These are phyloP conservation scores for Remersonia thermophila DNA, from an alignment of 2,329 filamentous ascomycete species.

Conservation along the genomic window DNA sequence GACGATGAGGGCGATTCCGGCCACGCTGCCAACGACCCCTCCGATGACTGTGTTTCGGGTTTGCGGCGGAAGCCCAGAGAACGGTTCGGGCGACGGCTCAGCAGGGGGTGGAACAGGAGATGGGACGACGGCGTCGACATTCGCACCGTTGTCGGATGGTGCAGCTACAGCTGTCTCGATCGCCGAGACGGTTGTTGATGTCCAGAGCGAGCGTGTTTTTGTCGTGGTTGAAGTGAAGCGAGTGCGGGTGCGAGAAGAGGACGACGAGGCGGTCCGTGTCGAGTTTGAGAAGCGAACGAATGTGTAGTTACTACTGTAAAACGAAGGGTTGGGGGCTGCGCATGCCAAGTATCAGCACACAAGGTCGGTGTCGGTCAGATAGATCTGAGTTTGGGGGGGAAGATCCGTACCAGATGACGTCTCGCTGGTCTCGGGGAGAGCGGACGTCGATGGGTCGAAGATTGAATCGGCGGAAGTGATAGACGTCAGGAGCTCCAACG, in stretches of 20 bases:
- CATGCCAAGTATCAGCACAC: constrained; percentile 4
- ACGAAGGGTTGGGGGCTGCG: constrained; percentile 10
- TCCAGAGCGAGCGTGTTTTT: constrained; percentile 5
- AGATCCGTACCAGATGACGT: constrained; percentile 13
- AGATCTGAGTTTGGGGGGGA: not conserved
- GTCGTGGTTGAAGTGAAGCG: constrained; percentile 22
- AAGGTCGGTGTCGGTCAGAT: no score
- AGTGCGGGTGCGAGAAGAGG: constrained; percentile 11
- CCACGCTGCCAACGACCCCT: constrained; percentile 44
- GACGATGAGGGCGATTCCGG: constrained; percentile 44
- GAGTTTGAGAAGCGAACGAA: constrained; percentile 18
- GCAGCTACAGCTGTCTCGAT: constrained; percentile 16
- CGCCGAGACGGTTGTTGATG: constrained; percentile 23
- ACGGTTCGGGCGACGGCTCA: constrained; percentile 14
- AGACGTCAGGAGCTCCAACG: constrained; percentile 22
- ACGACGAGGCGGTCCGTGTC: constrained; percentile 12
- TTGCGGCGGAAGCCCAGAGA: constrained; percentile 17
- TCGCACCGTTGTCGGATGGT: constrained; percentile 7
- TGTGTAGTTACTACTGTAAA: constrained; percentile 19
- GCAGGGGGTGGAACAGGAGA: constrained; percentile 16
- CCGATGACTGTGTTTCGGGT: constrained; percentile 33
- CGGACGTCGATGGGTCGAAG: constrained; percentile 17
- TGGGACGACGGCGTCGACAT: constrained; percentile 12
- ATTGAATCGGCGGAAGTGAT: constrained; percentile 18
- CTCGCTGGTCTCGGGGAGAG: no score